A percentile compares a stretch with the other conserved stretches of the same genome.
These are phyloP conservation scores for Leucosporidium scottii DNA, from an alignment of 768 basidiomycete genomes.

Conservation along the genomic window DNA sequence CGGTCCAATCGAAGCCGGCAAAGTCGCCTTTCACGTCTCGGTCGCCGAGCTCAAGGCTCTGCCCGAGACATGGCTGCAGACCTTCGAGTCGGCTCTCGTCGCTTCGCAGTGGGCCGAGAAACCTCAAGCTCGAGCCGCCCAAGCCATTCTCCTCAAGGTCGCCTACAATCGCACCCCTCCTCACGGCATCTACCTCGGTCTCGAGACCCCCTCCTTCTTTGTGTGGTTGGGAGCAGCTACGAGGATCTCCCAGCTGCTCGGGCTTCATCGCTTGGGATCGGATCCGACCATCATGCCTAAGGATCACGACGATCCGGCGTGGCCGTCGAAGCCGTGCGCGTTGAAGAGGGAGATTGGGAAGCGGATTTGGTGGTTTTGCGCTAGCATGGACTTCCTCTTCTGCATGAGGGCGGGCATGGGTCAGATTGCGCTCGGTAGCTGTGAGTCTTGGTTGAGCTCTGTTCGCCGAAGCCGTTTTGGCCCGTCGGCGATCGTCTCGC, in stretches of 20 bases:
- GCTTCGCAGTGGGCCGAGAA: conserved; percentile 5
- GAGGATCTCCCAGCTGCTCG: conserved; percentile 15
- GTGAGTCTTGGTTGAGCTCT: neutral
- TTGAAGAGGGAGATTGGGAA: conserved; percentile 19
- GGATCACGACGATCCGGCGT: conserved; percentile 4
- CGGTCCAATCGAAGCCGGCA: conserved; percentile 13
- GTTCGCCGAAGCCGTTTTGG: no score
- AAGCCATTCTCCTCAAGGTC: conserved; percentile 3
- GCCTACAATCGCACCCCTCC: conserved; percentile 2
- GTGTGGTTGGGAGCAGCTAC: conserved; percentile 9
- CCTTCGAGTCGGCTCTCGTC: neutral
- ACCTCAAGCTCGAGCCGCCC: conserved; percentile 16
- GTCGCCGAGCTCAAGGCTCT: conserved; percentile 9
- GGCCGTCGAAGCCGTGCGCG: neutral
- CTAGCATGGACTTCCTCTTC: neutral
- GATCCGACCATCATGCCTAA: conserved; percentile 21
- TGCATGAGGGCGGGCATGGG: neutral
- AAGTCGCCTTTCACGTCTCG: conserved; percentile 8
- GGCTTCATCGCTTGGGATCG: conserved; percentile 25
- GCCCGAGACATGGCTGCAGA: neutral
- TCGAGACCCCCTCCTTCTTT: conserved; percentile 11
- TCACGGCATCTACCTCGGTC: conserved; percentile 11
- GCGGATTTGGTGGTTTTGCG: neutral
- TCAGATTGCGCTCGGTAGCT: neutral
- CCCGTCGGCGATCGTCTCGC: no score